These are phyloP conservation scores for Pinus tabuliformis DNA, from an alignment of 75 land plant genomes.

Conservation along the genomic window DNA sequence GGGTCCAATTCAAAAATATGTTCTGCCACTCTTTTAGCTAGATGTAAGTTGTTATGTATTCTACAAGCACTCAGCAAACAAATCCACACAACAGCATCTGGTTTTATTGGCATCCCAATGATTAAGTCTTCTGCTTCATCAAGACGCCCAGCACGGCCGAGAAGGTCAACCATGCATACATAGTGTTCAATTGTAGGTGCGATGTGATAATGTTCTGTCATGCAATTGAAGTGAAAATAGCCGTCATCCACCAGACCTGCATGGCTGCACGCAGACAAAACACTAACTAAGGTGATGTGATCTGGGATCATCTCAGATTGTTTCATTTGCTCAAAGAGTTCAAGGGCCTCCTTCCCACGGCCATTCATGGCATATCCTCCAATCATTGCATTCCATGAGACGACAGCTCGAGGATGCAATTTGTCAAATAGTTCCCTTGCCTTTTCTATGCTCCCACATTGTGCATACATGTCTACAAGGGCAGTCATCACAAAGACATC, in stretches of 20 bases:
- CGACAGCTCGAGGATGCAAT: slow-evolving; percentile 13
- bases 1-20: slow-evolving; percentile 49
- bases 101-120: slow-evolving; percentile 30
- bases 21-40: slow-evolving; percentile 44
- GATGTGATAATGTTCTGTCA: slow-evolving; percentile 34
- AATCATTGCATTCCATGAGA: slow-evolving; percentile 61
- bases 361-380: slow-evolving; percentile 53
- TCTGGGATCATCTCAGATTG: slow-evolving; percentile 37
- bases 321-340: slow-evolving; percentile 35
- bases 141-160: slow-evolving; percentile 39
- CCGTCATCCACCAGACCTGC: slow-evolving; percentile 42
- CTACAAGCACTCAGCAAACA: slow-evolving; percentile 38
- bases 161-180: slow-evolving; percentile 49
- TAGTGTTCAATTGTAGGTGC: slow-evolving; percentile 36
- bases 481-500: slow-evolving; percentile 30
- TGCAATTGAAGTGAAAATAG: slow-evolving; percentile 28
- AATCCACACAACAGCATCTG: slow-evolving; percentile 39
- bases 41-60: slow-evolving; percentile 19
- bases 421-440: slow-evolving; percentile 38
- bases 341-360: slow-evolving; percentile 24
- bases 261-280: slow-evolving; percentile 53
- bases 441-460: slow-evolving; percentile 25
- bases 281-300: slow-evolving; percentile 36
- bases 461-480: slow-evolving; percentile 25
- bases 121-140: slow-evolving; percentile 41